Evolutionary conservation across 129 eudicot species (phyloP).

Genomic region (Gnaphalium uliginosum): DNA sequence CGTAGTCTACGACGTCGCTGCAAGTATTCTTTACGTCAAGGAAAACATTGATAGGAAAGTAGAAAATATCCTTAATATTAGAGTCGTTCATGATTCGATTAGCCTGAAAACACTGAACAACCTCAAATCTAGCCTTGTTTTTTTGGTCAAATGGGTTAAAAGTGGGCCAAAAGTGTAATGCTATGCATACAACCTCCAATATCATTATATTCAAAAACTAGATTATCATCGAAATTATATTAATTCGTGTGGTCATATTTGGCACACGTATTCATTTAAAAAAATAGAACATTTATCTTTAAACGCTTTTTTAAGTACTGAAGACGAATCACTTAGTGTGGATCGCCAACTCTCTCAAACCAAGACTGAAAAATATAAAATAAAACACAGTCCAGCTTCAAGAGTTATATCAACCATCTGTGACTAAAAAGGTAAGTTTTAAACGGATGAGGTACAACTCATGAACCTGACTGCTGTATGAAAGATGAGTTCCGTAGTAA

Average conservation of each 20-base stretch:
- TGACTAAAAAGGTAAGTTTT: neutral
- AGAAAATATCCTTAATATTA: neutral
- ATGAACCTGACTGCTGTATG: conserved; percentile 9
- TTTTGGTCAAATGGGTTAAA: neutral
- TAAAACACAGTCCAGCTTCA: neutral
- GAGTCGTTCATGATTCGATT: neutral
- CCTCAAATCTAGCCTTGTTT: neutral
- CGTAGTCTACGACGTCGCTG: conserved; percentile 80
- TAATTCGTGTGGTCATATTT: neutral
- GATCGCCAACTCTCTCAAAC: neutral
- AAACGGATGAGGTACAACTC: neutral
- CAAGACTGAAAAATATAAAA: neutral
- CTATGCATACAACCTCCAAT: neutral
- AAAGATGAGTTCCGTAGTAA: conserved; percentile 8
- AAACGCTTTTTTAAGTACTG: neutral
- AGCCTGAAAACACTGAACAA: neutral
- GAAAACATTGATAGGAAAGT: conserved; percentile 25
- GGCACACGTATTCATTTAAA: neutral
- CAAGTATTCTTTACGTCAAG: conserved; percentile 55
- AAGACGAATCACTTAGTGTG: neutral
- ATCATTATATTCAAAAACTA: neutral
- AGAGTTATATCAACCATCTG: neutral
- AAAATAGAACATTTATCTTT: neutral
- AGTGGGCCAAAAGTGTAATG: neutral
- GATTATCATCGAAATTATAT: too few relatives aligned